phyloP scores from a whole-genome alignment of 2,329 filamentous ascomycete genomes.

The Xylariomycetidae sp. region DNA sequence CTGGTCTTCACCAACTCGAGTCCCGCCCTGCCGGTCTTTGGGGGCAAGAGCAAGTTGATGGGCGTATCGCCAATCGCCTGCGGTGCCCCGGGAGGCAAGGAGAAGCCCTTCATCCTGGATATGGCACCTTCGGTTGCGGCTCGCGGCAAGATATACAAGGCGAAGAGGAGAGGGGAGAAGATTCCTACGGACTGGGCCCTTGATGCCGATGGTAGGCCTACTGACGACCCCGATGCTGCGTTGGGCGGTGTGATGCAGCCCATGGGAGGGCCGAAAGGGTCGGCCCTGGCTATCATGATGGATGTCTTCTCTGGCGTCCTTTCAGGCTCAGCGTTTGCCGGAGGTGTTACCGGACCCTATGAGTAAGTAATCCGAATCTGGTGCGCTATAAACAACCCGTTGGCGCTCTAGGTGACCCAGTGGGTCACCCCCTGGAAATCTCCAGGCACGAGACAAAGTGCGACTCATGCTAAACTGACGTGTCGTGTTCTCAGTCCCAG shows the following conservation, averaged over 20 bases:
- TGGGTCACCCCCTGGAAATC: no score
- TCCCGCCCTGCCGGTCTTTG: constrained; percentile 66
- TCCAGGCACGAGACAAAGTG: no score
- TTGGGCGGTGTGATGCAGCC: constrained; percentile 76
- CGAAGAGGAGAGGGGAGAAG: constrained; percentile 58
- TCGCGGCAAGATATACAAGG: constrained; percentile 68
- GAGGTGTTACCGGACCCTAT: constrained; percentile 70
- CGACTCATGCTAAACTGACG: no score
- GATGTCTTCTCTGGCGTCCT: constrained; percentile 78
- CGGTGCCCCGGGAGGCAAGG: constrained; percentile 60
- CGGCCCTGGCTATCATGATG: constrained; percentile 76
- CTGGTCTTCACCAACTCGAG: constrained; percentile 68
- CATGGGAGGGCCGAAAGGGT: constrained; percentile 81
- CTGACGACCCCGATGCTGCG: constrained; percentile 64
- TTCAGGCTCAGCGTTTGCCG: constrained; percentile 72
- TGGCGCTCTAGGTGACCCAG: no score
- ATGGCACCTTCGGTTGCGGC: constrained; percentile 68
- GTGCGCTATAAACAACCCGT: no score
- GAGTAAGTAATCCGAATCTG: no score
- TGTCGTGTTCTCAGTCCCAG: no score
- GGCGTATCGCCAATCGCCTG: constrained; percentile 71
- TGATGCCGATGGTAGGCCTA: constrained; percentile 61
- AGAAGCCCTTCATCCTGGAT: constrained; percentile 64
- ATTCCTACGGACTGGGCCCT: constrained; percentile 72
- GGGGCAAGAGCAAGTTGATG: constrained; percentile 61